These are phyloP conservation scores for Hamamelis virginiana DNA, from an alignment of 164 flowering plant genomes.

Conservation along the genomic window DNA sequence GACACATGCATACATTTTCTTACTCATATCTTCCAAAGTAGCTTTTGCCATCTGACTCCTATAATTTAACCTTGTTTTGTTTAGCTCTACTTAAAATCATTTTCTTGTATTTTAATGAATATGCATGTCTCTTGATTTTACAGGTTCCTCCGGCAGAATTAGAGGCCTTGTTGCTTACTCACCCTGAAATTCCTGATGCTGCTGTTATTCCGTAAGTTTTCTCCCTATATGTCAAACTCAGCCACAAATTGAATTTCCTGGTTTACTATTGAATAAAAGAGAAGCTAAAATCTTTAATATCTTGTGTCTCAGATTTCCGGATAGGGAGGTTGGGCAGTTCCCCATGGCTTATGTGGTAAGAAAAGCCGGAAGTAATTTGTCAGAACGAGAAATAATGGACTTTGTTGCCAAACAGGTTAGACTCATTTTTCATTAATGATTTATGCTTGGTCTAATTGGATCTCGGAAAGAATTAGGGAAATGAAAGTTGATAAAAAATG, in stretches of 20 bases:
- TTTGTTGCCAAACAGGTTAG: conserved; percentile 73
- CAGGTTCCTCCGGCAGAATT: conserved; percentile 96
- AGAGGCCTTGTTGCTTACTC: conserved; percentile 72
- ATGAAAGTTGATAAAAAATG: too few relatives aligned
- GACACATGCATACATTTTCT: background rate
- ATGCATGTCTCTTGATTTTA: background rate
- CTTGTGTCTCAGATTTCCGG: conserved; percentile 63
- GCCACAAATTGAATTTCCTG: too few relatives aligned
- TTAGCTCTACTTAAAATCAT: too few relatives aligned
- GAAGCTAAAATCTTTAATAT: background rate
- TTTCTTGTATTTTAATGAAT: background rate
- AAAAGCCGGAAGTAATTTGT: conserved; percentile 51
- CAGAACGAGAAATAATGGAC: conserved; percentile 61
- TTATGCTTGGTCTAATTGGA: too few relatives aligned
- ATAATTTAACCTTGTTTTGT: too few relatives aligned
- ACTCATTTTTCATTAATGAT: too few relatives aligned
- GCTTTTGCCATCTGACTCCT: too few relatives aligned
- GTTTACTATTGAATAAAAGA: background rate
- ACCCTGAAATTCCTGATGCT: conserved; percentile 73
- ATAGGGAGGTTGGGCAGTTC: conserved; percentile 77
- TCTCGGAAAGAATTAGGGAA: too few relatives aligned
- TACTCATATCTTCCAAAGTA: background rate
- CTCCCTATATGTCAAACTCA: too few relatives aligned
- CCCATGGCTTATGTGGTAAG: conserved; percentile 94
- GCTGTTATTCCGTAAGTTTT: conserved; percentile 93